Conservation (phyloP, 2,329 filamentous ascomycete species). For the Diaporthe batatas region DNA sequence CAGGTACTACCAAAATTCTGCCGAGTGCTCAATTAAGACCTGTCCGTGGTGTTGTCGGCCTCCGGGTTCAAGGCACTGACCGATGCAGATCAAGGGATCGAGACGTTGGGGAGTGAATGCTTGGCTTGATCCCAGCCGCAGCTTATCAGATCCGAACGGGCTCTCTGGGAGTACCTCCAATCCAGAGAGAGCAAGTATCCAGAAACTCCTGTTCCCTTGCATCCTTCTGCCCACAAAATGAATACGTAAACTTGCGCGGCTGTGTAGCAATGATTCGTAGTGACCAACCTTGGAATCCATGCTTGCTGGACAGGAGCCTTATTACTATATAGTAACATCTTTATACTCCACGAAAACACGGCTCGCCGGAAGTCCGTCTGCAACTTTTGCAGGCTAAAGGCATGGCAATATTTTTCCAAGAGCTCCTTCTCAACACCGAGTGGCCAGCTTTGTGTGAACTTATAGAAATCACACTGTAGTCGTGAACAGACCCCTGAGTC, state of each 20-base stretch:
- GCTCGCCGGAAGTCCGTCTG: conserved; percentile 9
- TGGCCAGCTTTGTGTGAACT: not conserved
- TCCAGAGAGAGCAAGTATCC: not conserved
- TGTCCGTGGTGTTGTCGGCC: not conserved
- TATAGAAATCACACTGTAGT: not conserved
- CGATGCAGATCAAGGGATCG: conserved; percentile 8
- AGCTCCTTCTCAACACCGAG: not conserved
- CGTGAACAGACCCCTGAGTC: not conserved
- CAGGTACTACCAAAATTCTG: too few relatives aligned
- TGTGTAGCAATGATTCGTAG: not conserved
- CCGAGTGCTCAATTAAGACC: not conserved
- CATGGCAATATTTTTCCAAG: not conserved
- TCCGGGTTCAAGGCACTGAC: not conserved
- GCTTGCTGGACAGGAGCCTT: not conserved
- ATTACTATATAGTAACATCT: not conserved
- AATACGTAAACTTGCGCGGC: not conserved
- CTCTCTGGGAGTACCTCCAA: not conserved
- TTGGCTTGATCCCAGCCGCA: not conserved
- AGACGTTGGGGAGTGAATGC: conserved; percentile 13
- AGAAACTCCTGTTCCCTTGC: not conserved
- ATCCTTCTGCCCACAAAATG: not conserved
- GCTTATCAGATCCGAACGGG: not conserved
- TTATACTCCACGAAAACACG: not conserved
- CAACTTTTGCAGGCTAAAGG: not conserved
- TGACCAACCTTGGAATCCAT: conserved; percentile 1